Evolutionary conservation across 441 rosid genomes (phyloP), one percentile per base, ranked within the genome.

Genomic region (Omphalea diandra): DNA sequence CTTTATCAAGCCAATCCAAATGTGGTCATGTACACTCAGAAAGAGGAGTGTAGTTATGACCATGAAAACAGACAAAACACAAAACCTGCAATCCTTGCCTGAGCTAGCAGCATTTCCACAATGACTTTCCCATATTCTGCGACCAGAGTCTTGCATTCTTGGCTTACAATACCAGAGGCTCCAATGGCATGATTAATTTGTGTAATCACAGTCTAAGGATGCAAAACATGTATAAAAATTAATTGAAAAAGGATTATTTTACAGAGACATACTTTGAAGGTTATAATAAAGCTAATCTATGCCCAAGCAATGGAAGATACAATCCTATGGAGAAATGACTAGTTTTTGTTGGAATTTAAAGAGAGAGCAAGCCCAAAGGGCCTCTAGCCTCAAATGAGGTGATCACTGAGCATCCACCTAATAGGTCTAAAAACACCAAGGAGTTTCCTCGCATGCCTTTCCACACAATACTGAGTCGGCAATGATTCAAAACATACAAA

Each of bases 111-210:
- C 91, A 82, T 73, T 14, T 84, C 82, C 35, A 89, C 67, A 60
- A 91, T 87, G 54, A 80, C 76, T 62, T 83, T 82, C 32, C 97
- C 97, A 73, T 91, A 85, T 56, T 84, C 78, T 8, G 83, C 67
- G 73, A 89, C 90, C 38, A 91, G 80, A 17, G 83, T 70, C 83
- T 86, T 89, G 83, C 97, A 91, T 70, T 91, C 87, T 75, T 89
- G 88, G 78, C 92, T 89, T 57, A 82, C 84, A 68, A 85, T 75
- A 60, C 97, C 97, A 24, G 90, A 52, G 67, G 96, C 96, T 79
- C 96, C 97, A 75, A 91, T 91, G 12, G 94, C 96, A 69, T 86
- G 88, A 77, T 91, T 89, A 64, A 91, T 85, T 82, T 89, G 85
- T 67, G 90, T 72, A 58, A 91, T 75, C 41, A 89, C 82, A 46